A percentile compares a stretch with the other conserved stretches of the same genome.
Conservation (phyloP, 305 asterid genomes). For the Fraxinus velutina region DNA sequence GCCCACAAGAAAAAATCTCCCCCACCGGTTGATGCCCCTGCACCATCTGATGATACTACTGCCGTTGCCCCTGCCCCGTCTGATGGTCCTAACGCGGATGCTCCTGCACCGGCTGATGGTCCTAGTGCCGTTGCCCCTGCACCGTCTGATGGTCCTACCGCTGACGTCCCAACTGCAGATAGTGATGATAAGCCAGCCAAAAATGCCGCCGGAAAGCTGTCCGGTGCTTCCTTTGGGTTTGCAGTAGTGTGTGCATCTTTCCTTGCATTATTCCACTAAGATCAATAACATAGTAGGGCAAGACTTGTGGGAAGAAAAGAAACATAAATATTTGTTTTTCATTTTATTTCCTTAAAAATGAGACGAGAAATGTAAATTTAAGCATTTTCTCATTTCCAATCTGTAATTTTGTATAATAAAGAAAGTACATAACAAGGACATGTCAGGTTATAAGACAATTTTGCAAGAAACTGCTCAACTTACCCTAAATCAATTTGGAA, state of each 20-base stretch:
- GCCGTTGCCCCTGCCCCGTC: slow-evolving; percentile 26
- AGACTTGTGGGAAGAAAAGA: background rate
- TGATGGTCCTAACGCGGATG: slow-evolving; percentile 12
- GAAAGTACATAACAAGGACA: background rate
- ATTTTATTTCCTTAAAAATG: background rate
- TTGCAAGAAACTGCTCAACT: background rate
- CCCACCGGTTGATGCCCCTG: slow-evolving; percentile 26
- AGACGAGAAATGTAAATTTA: background rate
- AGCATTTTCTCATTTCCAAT: background rate
- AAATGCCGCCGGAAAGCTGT: slow-evolving; percentile 20
- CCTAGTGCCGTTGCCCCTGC: slow-evolving; percentile 9
- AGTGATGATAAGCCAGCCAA: background rate
- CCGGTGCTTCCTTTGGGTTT: slow-evolving; percentile 27
- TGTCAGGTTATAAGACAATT: background rate
- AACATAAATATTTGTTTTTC: background rate
- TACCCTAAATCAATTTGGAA: background rate
- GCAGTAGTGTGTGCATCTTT: slow-evolving; percentile 23
- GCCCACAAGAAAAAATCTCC: slow-evolving; percentile 14
- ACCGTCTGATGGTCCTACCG: background rate
- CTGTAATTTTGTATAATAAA: background rate
- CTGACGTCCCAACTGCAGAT: background rate
- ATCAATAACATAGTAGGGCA: background rate
- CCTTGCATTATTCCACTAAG: slow-evolving; percentile 9
- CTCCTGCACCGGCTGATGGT: slow-evolving; percentile 5
- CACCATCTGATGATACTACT: slow-evolving; percentile 15